These are phyloP conservation scores for Camillea tinctor DNA, from an alignment of 2,329 filamentous ascomycete genomes.

Conservation along the genomic window DNA sequence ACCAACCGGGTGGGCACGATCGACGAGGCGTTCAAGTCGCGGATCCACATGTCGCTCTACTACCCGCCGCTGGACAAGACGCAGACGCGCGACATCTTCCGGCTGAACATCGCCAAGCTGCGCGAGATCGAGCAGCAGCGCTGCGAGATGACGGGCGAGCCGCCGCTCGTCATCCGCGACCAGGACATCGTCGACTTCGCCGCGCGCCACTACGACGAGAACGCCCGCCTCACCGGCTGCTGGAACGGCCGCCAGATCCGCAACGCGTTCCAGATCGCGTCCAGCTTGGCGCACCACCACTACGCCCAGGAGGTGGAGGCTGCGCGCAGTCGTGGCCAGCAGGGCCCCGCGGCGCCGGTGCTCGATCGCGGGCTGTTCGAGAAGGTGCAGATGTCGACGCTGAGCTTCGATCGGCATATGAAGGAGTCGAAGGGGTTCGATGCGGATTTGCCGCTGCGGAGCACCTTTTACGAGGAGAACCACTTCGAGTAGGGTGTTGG, in stretches of 20 bases:
- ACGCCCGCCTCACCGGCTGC: constrained; percentile 28
- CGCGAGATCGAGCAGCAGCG: constrained; percentile 37
- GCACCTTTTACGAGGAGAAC: constrained; percentile 30
- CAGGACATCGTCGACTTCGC: constrained; percentile 38
- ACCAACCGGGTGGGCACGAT: constrained; percentile 44
- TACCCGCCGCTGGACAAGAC: constrained; percentile 38
- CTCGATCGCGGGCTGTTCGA: constrained; percentile 39
- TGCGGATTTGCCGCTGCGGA: constrained; percentile 33
- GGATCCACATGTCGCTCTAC: constrained; percentile 39
- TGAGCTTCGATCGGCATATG: constrained; percentile 43
- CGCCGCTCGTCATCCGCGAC: constrained; percentile 34
- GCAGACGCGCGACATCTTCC: constrained; percentile 42
- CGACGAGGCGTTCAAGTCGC: constrained; percentile 44
- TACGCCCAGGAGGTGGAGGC: constrained; percentile 30
- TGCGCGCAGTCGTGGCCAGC: constrained; percentile 33
- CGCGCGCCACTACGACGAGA: constrained; percentile 33
- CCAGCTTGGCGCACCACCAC: constrained; percentile 38
- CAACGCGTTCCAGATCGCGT: constrained; percentile 36
- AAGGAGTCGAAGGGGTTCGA: constrained; percentile 38
- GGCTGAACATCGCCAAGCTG: constrained; percentile 39
- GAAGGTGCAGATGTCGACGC: constrained; percentile 43
- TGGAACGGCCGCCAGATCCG: constrained; percentile 37
- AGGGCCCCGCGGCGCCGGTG: constrained; percentile 35
- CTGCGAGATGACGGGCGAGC: constrained; percentile 36
- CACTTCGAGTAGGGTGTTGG: constrained; percentile 16